These are phyloP conservation scores for Psilocybe azurescens DNA, from an alignment of 768 basidiomycete species.

Conservation along the genomic window DNA sequence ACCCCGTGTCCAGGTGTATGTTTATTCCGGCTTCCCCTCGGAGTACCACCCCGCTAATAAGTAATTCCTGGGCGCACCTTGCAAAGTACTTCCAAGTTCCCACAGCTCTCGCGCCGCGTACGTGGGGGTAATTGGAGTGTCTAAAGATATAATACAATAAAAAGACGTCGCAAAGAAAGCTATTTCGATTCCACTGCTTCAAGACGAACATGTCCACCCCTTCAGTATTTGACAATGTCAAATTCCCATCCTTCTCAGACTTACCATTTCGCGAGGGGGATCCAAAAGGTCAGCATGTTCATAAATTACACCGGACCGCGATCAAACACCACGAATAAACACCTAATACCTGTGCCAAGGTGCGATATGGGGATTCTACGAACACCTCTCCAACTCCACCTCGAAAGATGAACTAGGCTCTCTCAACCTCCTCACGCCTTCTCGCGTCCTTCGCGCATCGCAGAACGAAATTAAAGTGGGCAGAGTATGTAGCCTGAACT, in stretches of 20 bases:
- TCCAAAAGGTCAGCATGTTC: conserved; percentile 19
- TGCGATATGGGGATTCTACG: conserved; percentile 33
- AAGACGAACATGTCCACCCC: conserved; percentile 15
- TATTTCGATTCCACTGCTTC: not conserved
- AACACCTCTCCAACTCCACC: conserved; percentile 21
- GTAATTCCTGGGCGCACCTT: too few species aligned
- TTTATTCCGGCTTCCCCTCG: too few species aligned
- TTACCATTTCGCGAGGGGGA: conserved; percentile 28
- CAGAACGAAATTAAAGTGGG: conserved; percentile 25
- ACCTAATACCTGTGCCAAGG: conserved; percentile 9
- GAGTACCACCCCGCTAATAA: too few species aligned
- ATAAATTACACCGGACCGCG: not conserved
- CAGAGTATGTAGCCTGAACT: conserved; percentile 27
- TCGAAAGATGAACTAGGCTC: conserved; percentile 26
- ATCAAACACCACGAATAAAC: not conserved
- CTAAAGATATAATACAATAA: not conserved
- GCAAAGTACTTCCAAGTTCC: too few species aligned
- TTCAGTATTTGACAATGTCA: conserved; percentile 26
- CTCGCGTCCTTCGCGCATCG: conserved; percentile 25
- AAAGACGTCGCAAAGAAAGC: not conserved
- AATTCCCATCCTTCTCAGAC: conserved; percentile 24
- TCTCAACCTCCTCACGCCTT: conserved; percentile 27
- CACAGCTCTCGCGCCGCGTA: too few species aligned
- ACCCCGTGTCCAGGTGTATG: too few species aligned
- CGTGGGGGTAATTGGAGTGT: not conserved